Evolutionary conservation across 2,329 filamentous ascomycete genomes (phyloP).

Genomic region (Shiraia bambusicola): DNA sequence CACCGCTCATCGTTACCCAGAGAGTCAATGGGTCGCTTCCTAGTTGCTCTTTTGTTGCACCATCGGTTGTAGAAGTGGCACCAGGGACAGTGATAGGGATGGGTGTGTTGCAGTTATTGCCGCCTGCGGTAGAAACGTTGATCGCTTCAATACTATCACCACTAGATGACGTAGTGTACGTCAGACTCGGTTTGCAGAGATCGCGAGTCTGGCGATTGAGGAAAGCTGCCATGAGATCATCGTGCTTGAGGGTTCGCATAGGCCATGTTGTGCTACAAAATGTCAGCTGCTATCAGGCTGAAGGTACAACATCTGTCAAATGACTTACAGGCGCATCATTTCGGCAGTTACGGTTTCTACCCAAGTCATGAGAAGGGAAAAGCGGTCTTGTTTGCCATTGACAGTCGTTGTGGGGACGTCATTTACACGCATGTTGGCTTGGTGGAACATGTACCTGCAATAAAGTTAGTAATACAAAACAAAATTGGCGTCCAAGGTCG

Average conservation of each 20-base stretch:
- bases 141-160: constrained; percentile 53
- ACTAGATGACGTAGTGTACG: constrained; percentile 48
- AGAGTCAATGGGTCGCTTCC: constrained; percentile 50
- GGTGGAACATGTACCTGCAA: constrained; percentile 62
- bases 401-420: constrained; percentile 52
- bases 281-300: constrained; percentile 5
- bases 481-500: background rate
- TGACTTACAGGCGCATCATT: constrained; percentile 51
- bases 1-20: constrained; percentile 44
- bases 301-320: background rate
- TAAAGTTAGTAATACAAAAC: too few species aligned
- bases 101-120: constrained; percentile 54
- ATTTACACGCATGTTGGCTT: constrained; percentile 59
- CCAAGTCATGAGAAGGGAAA: constrained; percentile 61
- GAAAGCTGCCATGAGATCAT: constrained; percentile 56
- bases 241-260: constrained; percentile 57
- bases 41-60: constrained; percentile 53
- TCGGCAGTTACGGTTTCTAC: constrained; percentile 57
- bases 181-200: constrained; percentile 53
- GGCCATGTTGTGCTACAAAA: constrained; percentile 50
- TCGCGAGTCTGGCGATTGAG: constrained; percentile 57
- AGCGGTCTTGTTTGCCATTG: constrained; percentile 50
- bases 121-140: constrained; percentile 50
- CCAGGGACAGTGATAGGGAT: constrained; percentile 59
- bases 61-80: constrained; percentile 46